phyloP scores from a whole-genome alignment of 768 basidiomycete species.

The Termitomyces sp. region DNA sequence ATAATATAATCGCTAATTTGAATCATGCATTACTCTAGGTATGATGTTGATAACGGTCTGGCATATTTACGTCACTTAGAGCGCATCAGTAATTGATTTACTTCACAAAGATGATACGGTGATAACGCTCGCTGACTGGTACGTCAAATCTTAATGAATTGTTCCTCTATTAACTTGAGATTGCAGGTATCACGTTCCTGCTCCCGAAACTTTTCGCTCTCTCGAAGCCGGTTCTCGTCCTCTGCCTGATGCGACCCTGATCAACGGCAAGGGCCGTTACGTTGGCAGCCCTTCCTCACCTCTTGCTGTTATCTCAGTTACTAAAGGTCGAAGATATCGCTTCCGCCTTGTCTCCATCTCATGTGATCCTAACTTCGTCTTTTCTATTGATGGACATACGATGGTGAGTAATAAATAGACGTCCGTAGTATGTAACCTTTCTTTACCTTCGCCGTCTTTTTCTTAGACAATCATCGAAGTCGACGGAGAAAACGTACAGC shows the following conservation, averaged over 20 bases:
- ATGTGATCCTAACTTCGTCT: constrained; percentile 39
- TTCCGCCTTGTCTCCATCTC: constrained; percentile 49
- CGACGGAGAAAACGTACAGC: constrained; percentile 28
- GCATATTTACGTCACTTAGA: not conserved
- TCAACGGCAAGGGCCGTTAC: constrained; percentile 51
- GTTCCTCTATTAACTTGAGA: not conserved
- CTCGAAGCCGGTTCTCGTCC: constrained; percentile 13
- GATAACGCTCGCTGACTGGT: constrained; percentile 51
- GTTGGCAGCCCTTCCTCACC: constrained; percentile 31
- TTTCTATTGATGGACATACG: constrained; percentile 40
- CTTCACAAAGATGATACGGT: constrained; percentile 29
- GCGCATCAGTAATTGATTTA: not conserved
- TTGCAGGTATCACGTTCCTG: constrained; percentile 31
- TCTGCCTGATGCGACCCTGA: constrained; percentile 25
- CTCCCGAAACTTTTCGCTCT: constrained; percentile 21
- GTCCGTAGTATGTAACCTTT: not conserved
- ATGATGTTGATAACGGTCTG: constrained; percentile 30
- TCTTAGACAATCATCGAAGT: constrained; percentile 33
- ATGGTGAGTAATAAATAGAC: not conserved
- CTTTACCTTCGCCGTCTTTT: not conserved
- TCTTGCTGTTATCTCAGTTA: constrained; percentile 42
- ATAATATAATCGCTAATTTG: constrained; percentile 2
- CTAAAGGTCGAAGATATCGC: constrained; percentile 38
- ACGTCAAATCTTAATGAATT: not conserved
- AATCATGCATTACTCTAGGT: constrained; percentile 1